These are phyloP conservation scores for Fusarium sp. DNA, from an alignment of 2,329 filamentous ascomycete genomes.

Conservation along the genomic window DNA sequence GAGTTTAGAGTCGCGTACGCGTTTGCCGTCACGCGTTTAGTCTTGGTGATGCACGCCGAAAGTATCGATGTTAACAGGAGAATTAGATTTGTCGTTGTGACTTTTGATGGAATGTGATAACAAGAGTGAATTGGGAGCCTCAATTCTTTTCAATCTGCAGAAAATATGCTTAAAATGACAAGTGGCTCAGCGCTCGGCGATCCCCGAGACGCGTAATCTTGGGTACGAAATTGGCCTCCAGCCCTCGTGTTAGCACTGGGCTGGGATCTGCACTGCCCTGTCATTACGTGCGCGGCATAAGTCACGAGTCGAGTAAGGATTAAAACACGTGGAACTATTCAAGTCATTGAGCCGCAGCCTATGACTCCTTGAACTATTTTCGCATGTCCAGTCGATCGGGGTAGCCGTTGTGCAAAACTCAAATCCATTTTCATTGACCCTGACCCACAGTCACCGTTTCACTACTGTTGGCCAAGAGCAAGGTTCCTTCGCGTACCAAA, in stretches of 20 bases:
- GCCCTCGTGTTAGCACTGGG: background rate
- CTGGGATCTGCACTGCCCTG: background rate
- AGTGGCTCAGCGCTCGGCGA: constrained; percentile 1
- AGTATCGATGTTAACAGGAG: background rate
- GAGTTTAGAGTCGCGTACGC: background rate
- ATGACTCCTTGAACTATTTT: background rate
- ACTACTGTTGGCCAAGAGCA: background rate
- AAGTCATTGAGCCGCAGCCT: background rate
- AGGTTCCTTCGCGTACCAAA: background rate
- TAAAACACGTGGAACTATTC: background rate
- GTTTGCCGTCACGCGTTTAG: background rate
- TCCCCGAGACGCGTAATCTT: constrained; percentile 1
- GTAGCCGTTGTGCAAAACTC: background rate
- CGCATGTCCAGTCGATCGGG: background rate
- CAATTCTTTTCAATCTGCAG: background rate
- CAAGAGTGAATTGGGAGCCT: background rate
- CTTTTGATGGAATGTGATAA: too few relatives aligned
- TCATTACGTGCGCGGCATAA: background rate
- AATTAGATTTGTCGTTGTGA: background rate
- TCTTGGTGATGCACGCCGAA: background rate
- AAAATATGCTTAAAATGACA: background rate
- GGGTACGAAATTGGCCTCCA: background rate
- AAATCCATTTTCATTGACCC: background rate
- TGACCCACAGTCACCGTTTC: background rate
- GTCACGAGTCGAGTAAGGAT: background rate